Percentiles rank a stretch among this genome's conserved stretches.
phyloP scores from a whole-genome alignment of 2,329 filamentous ascomycete genomes.

The Trichoderma lentiforme region DNA sequence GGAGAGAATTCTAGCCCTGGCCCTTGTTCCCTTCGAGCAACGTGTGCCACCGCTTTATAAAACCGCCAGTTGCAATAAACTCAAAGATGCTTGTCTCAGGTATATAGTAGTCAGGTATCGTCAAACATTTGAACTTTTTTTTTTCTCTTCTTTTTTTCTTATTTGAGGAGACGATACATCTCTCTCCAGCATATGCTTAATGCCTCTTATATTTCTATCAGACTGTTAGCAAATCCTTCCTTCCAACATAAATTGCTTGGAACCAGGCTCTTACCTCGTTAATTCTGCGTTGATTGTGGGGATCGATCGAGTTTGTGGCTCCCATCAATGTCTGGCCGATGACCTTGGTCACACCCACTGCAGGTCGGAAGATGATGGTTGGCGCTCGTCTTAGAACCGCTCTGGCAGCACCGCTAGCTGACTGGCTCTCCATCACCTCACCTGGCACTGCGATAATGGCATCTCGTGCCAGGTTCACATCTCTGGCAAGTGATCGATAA shows the following conservation, averaged over 20 bases:
- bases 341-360: constrained; percentile 84
- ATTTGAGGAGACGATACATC: background rate
- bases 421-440: constrained; percentile 83
- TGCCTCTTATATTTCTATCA: constrained; percentile 46
- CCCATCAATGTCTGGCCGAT: constrained; percentile 87
- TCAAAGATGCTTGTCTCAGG: background rate
- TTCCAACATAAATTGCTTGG: background rate
- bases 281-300: constrained; percentile 72
- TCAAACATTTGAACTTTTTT: background rate
- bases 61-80: background rate
- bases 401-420: constrained; percentile 73
- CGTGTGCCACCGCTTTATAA: background rate
- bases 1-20: background rate
- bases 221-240: constrained; percentile 12
- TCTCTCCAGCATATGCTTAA: background rate
- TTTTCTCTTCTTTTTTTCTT: background rate
- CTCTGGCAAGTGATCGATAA: constrained; percentile 76
- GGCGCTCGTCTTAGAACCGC: constrained; percentile 79
- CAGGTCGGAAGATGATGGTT: constrained; percentile 88
- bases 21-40: background rate
- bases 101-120: background rate
- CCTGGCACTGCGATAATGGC: constrained; percentile 93
- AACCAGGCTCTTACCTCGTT: constrained; percentile 72
- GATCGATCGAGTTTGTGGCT: constrained; percentile 87
- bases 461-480: constrained; percentile 81